Base-by-base conservation (phyloP, 1,139 yeast species). In the Kodamaea ohmeri region DNA sequence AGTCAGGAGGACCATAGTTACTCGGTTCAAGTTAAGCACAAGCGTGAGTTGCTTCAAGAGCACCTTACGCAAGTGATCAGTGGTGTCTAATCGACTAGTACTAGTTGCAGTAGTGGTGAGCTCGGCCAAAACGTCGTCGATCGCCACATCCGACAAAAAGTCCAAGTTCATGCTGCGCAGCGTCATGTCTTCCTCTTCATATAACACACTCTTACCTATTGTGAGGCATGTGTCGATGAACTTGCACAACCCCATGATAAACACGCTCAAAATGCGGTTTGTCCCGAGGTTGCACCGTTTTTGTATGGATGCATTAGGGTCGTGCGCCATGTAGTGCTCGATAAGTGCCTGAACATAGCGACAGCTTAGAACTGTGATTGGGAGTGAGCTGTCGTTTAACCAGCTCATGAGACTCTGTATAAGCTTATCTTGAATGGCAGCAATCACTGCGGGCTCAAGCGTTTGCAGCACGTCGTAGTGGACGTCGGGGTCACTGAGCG, bases 121-220 rank as follows among this genome's bases (percentile, higher is more conserved):
- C 13, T 26, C 27, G 16, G 16, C 19, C 21, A 31, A 26, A 11
- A 35, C 25, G 8, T 53, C 58, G 17, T 38, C 41, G 6, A 57
- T 38, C 1, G 64, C 54, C 4, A 49, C 48, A 17, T 51, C 55
- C 1, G 57, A 42, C 36, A 69, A 56, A 38, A 65, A 67, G 42
- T 66, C 61, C 36, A 69, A 53, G 36, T 77, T 78, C 82, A 83
- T 77, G 9, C 69, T 65, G 46, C 83, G 74, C 2, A 84, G 77
- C 39, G 80, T 80, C 36, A 84, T 60, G 56, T 84, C 94, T 52
- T 84, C 94, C 50, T 84, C 92, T 49, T 83, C 90, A 48, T 78
- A 80, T 13, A 84, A 63, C 6, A 80, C 83, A n/a, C 80, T 81
- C 13, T 71, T 63, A 1, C 81, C 78, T 25, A 81, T 58, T 6